Percentiles rank a stretch among this genome's conserved stretches.
Conservation (phyloP, 106 monocot species). For the Cymbidium sinense region DNA sequence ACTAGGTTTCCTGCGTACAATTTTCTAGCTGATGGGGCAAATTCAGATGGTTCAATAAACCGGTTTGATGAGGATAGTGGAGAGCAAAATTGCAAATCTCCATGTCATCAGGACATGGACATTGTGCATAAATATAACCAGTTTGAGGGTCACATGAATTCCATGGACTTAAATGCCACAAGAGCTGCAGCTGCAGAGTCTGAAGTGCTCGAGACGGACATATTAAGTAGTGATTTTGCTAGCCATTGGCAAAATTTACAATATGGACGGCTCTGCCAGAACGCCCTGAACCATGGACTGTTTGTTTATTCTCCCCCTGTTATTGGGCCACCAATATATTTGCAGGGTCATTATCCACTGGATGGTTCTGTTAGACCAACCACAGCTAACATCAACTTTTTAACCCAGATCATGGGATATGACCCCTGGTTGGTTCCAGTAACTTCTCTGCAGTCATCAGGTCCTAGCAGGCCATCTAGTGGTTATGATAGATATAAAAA, state of each 20-base stretch:
- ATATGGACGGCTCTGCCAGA: slow-evolving; percentile 67
- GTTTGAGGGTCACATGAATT: slow-evolving; percentile 9
- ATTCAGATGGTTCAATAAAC: slow-evolving; percentile 26
- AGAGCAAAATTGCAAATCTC: slow-evolving; percentile 18
- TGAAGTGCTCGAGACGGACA: slow-evolving; percentile 48
- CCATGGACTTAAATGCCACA: slow-evolving; percentile 11
- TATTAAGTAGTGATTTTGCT: slow-evolving; percentile 61
- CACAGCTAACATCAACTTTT: slow-evolving; percentile 33
- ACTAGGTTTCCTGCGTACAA: slow-evolving; percentile 34
- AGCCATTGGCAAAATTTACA: slow-evolving; percentile 68
- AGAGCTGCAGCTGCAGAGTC: slow-evolving; percentile 14
- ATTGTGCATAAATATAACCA: slow-evolving; percentile 25
- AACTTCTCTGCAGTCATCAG: slow-evolving; percentile 41
- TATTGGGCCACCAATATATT: slow-evolving; percentile 37
- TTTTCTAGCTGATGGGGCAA: slow-evolving; percentile 25
- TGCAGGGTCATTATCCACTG: slow-evolving; percentile 48
- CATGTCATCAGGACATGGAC: slow-evolving; percentile 24
- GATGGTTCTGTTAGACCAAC: slow-evolving; percentile 62
- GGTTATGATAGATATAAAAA: slow-evolving; percentile 48
- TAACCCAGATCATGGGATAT: slow-evolving; percentile 37
- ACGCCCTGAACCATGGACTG: slow-evolving; percentile 21
- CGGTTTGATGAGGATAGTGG: slow-evolving; percentile 30
- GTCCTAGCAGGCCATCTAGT: slow-evolving; percentile 33
- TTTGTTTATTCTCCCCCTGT: slow-evolving; percentile 25
- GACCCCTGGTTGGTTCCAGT: slow-evolving; percentile 55